phyloP scores from a whole-genome alignment of 345 rosid species.

The Salix dunnii region DNA sequence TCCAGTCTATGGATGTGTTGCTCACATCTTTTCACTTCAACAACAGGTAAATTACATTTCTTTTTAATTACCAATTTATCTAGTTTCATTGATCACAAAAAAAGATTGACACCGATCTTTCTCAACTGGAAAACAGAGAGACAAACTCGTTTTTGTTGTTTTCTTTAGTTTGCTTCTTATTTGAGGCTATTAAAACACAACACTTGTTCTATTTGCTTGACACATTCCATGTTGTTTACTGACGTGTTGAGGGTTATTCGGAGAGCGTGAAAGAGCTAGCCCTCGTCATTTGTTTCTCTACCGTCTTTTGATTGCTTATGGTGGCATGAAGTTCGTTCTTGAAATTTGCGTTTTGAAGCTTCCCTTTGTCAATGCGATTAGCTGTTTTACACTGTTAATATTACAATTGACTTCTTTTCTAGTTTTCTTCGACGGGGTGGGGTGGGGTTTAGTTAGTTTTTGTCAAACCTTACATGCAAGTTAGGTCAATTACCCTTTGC shows the following conservation, averaged over 20 bases:
- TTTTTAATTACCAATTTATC: background rate
- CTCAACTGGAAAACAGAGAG: background rate
- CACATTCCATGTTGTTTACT: background rate
- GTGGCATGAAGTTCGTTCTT: background rate
- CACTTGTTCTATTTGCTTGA: background rate
- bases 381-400: background rate
- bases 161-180: background rate
- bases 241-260: no score
- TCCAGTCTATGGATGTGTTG: conserved; percentile 35
- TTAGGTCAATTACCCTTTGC: background rate
- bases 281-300: background rate
- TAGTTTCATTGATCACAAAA: background rate
- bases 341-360: background rate
- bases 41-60: conserved; percentile 22
- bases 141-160: background rate
- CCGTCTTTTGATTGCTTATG: background rate
- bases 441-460: background rate
- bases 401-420: background rate
- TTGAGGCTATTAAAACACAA: background rate
- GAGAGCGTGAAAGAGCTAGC: no score
- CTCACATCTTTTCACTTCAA: conserved; percentile 34
- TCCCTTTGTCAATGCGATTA: background rate
- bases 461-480: background rate
- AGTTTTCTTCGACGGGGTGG: background rate
- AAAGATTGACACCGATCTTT: background rate